Evolutionary conservation across 2,329 filamentous ascomycete genomes (phyloP), one percentile per base, ranked within the genome.

Genomic region (Neophaeococcomyces aloes): DNA sequence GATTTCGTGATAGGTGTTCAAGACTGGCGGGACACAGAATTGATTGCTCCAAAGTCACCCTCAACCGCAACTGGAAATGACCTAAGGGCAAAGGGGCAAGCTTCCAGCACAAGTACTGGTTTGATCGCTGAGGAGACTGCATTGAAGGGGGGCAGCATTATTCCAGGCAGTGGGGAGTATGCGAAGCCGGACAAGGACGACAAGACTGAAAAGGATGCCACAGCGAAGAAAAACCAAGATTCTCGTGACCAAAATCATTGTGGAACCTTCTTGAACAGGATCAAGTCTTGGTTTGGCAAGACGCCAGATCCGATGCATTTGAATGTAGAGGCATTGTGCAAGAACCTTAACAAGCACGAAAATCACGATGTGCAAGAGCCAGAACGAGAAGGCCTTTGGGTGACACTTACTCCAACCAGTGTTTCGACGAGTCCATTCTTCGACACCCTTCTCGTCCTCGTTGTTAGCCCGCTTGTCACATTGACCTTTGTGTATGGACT

Each of bases 401-500:
- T 98, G n/a, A 94, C 91, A 6, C 78, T 98, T 44, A 91, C 86
- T 1, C 91, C 88, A 1, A 88, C 87, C 0, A 89, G 79, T 62
- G 78, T 81, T 66, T 89, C 86, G 50, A 83, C 83, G 4, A 93
- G 83, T 54, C 88, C 91, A 0, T 94, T 98, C 67, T 88, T 96
- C 54, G 91, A 98, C 60, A 96, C 89, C 0, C 74, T 98, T 2
- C 71, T 96, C n/a, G 87, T 98, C 7, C 71, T 98, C n/a, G 87
- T 98, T 25, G 80, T 96, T 42, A 95, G 88, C 57, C 91, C 91
- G 6, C 66, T 98, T 11, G 81, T 96, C 41, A 96, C 91, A 1
- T 66, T 98, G 56, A 93, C 86, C 3, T 81, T 95, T 4, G 89
- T 98, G 2, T 96, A 96, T 59, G 83, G 86, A 10, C 72, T 96